These are phyloP conservation scores for Candida maesae DNA, from an alignment of 805 yeast genomes.

Conservation along the genomic window DNA sequence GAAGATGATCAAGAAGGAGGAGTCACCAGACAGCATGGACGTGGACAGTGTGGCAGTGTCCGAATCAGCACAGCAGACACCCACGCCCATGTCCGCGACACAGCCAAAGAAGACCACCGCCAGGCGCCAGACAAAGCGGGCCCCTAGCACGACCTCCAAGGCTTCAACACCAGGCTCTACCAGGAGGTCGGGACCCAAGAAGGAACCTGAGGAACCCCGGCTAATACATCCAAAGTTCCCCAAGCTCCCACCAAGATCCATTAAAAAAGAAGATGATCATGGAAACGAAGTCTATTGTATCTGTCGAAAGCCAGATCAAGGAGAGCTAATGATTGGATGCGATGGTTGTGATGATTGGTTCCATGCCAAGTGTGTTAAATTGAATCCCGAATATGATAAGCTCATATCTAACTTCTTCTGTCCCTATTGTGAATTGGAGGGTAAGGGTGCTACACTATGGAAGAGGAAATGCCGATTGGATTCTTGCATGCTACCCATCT, in stretches of 20 bases:
- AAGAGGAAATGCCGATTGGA: slow-evolving; percentile 68
- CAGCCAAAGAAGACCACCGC: not conserved
- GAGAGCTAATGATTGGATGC: slow-evolving; percentile 87
- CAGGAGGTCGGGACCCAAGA: not conserved
- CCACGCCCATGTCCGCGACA: not conserved
- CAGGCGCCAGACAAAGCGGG: not conserved
- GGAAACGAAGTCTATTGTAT: slow-evolving; percentile 70
- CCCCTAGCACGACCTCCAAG: slow-evolving; percentile 1
- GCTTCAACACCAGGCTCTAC: slow-evolving; percentile 6
- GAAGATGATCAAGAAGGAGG: no score
- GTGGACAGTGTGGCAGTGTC: no score
- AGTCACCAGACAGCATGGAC: no score
- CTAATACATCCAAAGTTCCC: slow-evolving; percentile 28
- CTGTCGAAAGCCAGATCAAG: slow-evolving; percentile 75
- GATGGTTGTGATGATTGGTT: slow-evolving; percentile 96
- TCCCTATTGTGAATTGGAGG: slow-evolving; percentile 56
- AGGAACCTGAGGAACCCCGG: not conserved
- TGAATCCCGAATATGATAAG: slow-evolving; percentile 46
- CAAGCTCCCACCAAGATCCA: slow-evolving; percentile 15
- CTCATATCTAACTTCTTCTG: slow-evolving; percentile 68
- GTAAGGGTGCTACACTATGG: slow-evolving; percentile 55
- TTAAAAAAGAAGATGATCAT: slow-evolving; percentile 38
- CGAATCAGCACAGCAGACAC: no score
- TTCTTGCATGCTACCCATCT: slow-evolving; percentile 53
- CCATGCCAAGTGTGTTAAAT: slow-evolving; percentile 73